These are phyloP conservation scores for Dovyalis caffra DNA, from an alignment of 345 rosid genomes.

Conservation along the genomic window DNA sequence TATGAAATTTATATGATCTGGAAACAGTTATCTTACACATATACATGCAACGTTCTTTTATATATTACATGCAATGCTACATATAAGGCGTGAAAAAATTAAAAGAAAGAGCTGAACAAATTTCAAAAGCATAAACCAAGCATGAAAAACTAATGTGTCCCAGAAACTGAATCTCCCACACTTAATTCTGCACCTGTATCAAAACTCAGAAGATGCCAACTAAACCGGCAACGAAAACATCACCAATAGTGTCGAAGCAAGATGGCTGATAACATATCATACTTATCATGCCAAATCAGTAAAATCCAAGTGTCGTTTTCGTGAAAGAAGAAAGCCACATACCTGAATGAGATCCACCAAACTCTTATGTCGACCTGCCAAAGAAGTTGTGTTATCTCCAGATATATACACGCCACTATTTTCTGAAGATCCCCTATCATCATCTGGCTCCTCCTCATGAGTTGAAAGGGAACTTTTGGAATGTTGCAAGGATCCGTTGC, in stretches of 20 bases:
- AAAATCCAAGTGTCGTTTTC: neutral
- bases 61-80: too few relatives aligned
- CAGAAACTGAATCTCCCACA: too few relatives aligned
- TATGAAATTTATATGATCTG: neutral
- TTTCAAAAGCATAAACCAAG: too few relatives aligned
- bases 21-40: neutral
- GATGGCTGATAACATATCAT: too few relatives aligned
- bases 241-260: too few relatives aligned
- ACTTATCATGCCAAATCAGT: neutral
- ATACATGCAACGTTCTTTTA: too few relatives aligned
- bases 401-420: conserved; percentile 19
- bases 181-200: too few relatives aligned
- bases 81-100: too few relatives aligned
- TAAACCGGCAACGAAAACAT: too few relatives aligned
- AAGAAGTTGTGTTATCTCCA: conserved; percentile 38
- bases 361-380: conserved; percentile 70
- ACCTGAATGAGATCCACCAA: conserved; percentile 93
- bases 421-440: conserved; percentile 48
- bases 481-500: conserved; percentile 41
- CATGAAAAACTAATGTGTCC: too few relatives aligned
- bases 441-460: conserved; percentile 82
- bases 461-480: conserved; percentile 46
- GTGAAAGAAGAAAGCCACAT: conserved; percentile 1
- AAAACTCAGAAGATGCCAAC: too few relatives aligned
- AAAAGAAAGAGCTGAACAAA: too few relatives aligned